Evolutionary conservation across 2,329 filamentous ascomycete genomes (phyloP).

Genomic region (Albifimbria verrucaria): DNA sequence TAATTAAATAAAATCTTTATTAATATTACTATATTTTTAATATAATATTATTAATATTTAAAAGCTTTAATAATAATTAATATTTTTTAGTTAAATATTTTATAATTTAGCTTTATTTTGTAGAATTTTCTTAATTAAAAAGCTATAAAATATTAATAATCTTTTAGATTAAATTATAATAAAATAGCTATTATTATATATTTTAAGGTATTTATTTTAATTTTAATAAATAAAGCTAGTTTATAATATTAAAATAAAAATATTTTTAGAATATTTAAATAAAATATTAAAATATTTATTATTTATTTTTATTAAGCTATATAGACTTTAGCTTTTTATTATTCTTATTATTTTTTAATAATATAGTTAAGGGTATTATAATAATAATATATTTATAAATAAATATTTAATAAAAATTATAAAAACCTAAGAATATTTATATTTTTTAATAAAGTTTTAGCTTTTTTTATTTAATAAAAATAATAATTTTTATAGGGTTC

Average conservation of each 20-base stretch:
- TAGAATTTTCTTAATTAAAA: background rate
- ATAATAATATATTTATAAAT: constrained; percentile 1
- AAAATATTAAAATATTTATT: background rate
- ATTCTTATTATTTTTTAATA: constrained; percentile 5
- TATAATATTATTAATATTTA: background rate
- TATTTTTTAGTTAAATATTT: constrained; percentile 1
- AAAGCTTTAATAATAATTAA: background rate
- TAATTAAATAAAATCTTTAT: background rate
- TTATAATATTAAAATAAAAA: constrained; percentile 3
- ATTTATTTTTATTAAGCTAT: background rate
- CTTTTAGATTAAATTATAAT: constrained; percentile 1
- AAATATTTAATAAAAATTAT: constrained; percentile 7
- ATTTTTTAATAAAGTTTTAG: background rate
- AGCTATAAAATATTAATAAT: background rate
- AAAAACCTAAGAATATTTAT: constrained; percentile 4
- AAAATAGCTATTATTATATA: constrained; percentile 1
- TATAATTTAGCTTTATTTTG: background rate
- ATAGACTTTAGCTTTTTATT: background rate
- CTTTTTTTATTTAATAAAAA: background rate
- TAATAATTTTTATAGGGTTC: background rate
- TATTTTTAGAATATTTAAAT: background rate
- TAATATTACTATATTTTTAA: background rate
- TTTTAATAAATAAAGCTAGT: background rate
- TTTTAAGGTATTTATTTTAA: background rate
- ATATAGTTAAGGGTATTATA: background rate